phyloP scores from a whole-genome alignment of 2,329 filamentous ascomycete species.

The Didymella pomorum region DNA sequence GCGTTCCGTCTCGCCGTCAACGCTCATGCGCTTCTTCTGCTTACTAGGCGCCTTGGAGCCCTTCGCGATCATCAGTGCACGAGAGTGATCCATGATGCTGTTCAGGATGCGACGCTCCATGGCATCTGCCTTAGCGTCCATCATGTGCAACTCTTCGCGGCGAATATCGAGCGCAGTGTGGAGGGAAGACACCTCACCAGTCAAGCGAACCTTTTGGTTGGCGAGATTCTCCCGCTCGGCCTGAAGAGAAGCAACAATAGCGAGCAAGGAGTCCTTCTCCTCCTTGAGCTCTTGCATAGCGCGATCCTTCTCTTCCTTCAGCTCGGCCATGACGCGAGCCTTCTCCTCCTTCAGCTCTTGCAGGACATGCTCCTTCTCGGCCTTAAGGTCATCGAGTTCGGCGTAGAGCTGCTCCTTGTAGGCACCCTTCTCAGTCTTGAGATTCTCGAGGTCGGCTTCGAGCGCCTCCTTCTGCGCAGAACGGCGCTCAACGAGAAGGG shows the following conservation, averaged over 20 bases:
- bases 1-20: slow-evolving; percentile 47
- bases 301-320: slow-evolving; percentile 47
- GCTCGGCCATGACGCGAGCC: slow-evolving; percentile 48
- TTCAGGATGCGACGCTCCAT: slow-evolving; percentile 93
- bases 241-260: slow-evolving; percentile 66
- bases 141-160: slow-evolving; percentile 86
- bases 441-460: slow-evolving; percentile 56
- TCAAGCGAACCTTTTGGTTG: slow-evolving; percentile 79
- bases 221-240: slow-evolving; percentile 77
- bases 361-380: slow-evolving; percentile 53
- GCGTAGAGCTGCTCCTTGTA: slow-evolving; percentile 68
- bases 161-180: slow-evolving; percentile 90
- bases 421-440: slow-evolving; percentile 61
- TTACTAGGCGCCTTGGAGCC: slow-evolving; percentile 52
- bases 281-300: slow-evolving; percentile 47
- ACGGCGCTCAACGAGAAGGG: slow-evolving; percentile 80
- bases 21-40: slow-evolving; percentile 44
- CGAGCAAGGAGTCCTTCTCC: slow-evolving; percentile 57
- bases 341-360: slow-evolving; percentile 53
- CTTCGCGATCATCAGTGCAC: slow-evolving; percentile 83
- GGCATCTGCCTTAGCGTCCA: slow-evolving; percentile 87
- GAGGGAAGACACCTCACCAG: slow-evolving; percentile 86
- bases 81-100: slow-evolving; percentile 94
- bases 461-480: slow-evolving; percentile 70
- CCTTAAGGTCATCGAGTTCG: slow-evolving; percentile 56